Percentiles rank a stretch among this genome's conserved stretches.
phyloP scores from a whole-genome alignment of 1,284 basidiomycete species.

The Anthracocystis setariae region DNA sequence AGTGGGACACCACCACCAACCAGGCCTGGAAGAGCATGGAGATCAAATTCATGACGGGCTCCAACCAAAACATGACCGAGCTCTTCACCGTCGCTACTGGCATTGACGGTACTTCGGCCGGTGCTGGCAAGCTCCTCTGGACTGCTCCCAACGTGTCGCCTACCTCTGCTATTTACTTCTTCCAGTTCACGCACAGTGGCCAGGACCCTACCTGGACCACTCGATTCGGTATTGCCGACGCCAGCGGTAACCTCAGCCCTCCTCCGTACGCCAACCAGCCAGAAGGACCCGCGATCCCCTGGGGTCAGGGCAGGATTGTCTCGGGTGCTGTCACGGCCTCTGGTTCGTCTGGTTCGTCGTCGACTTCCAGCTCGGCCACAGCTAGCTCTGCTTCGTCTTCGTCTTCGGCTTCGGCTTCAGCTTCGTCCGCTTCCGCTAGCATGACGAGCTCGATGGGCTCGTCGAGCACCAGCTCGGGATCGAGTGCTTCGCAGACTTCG shows the following conservation, averaged over 20 bases:
- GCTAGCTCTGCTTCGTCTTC: conserved; percentile 8
- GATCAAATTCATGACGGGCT: conserved; percentile 76
- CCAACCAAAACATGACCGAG: conserved; percentile 77
- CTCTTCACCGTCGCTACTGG: conserved; percentile 75
- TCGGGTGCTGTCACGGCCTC: conserved; percentile 58
- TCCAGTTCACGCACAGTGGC: conserved; percentile 61
- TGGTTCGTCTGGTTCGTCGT: conserved; percentile 13
- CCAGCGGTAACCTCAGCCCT: conserved; percentile 71
- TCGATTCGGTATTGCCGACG: conserved; percentile 79
- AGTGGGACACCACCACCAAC: conserved; percentile 44
- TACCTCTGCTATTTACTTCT: conserved; percentile 59
- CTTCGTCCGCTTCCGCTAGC: conserved; percentile 4
- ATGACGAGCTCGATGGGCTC: conserved; percentile 2
- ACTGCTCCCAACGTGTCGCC: conserved; percentile 81
- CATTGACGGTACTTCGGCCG: conserved; percentile 73
- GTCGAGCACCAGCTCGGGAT: conserved; percentile 16
- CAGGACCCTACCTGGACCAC: conserved; percentile 77
- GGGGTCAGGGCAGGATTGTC: conserved; percentile 77
- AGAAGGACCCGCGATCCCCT: conserved; percentile 72
- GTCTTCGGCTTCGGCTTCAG: conserved; percentile 3
- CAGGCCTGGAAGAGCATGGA: conserved; percentile 69
- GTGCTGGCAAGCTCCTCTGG: conserved; percentile 71
- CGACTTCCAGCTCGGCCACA: conserved; percentile 16
- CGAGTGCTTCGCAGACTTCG: conserved; percentile 17
- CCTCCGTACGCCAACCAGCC: conserved; percentile 73